These are phyloP conservation scores for Penicillium oxalicum DNA, from an alignment of 2,329 filamentous ascomycete species.

Conservation along the genomic window DNA sequence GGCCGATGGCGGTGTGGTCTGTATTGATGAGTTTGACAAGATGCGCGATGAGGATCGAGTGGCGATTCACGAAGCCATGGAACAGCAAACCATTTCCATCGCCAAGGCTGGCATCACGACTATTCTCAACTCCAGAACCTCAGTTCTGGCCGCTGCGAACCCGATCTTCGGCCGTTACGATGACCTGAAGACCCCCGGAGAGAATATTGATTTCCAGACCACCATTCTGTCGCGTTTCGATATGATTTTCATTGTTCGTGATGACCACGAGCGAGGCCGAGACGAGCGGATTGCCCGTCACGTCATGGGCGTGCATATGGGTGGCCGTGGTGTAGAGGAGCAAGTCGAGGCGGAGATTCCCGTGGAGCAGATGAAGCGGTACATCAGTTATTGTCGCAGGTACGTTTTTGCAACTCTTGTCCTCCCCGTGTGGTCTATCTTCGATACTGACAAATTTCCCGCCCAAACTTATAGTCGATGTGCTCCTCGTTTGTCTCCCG, in stretches of 20 bases:
- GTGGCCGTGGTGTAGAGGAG: constrained; percentile 74
- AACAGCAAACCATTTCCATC: constrained; percentile 98
- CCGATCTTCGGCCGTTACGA: constrained; percentile 97
- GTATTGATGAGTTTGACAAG: constrained; percentile 99
- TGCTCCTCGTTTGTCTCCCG: constrained; percentile 80
- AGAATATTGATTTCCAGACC: constrained; percentile 99
- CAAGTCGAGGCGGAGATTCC: constrained; percentile 80
- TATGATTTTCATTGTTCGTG: constrained; percentile 98
- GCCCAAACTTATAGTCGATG: constrained; percentile 58
- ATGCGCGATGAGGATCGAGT: constrained; percentile 98
- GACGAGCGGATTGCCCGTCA: constrained; percentile 93
- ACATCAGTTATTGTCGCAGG: constrained; percentile 95
- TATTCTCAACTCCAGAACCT: constrained; percentile 91
- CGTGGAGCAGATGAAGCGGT: constrained; percentile 94
- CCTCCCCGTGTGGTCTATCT: neutral
- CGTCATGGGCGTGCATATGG: constrained; percentile 97
- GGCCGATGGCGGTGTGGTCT: constrained; percentile 92
- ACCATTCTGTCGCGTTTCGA: constrained; percentile 97
- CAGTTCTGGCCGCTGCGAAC: constrained; percentile 90
- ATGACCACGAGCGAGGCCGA: constrained; percentile 82
- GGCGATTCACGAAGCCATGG: constrained; percentile 99
- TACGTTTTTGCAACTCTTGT: constrained; percentile 44
- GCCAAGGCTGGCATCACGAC: constrained; percentile 98
- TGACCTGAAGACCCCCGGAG: constrained; percentile 92
- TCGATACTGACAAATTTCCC: constrained; percentile 9